Conservation (phyloP, 257 asterid genomes). For the Gentiana straminea region DNA sequence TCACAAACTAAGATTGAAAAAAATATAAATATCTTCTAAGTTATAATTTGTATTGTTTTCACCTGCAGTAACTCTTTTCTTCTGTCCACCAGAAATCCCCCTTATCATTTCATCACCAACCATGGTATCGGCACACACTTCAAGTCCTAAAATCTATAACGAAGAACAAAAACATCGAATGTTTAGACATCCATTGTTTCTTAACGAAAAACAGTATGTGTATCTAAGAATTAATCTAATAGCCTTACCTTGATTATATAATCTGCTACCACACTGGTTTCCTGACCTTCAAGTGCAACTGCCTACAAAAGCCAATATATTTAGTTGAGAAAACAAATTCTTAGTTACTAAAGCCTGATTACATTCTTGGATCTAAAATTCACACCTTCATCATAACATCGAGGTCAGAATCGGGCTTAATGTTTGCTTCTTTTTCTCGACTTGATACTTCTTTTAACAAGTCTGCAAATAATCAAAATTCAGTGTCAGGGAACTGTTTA, state of each 20-base stretch:
- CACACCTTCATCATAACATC: conserved; percentile 86
- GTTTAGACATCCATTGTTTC: not conserved
- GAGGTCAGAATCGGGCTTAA: conserved; percentile 75
- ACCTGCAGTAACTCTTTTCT: conserved; percentile 89
- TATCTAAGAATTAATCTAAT: not conserved
- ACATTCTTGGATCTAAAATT: not conserved
- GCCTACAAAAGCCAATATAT: conserved; percentile 24
- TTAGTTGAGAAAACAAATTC: not conserved
- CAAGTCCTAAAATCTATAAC: conserved; percentile 21
- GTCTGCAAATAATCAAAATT: conserved; percentile 29
- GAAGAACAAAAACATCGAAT: not conserved
- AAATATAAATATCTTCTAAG: not conserved
- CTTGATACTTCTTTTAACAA: conserved; percentile 71
- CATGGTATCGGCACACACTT: conserved; percentile 72
- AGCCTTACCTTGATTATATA: conserved; percentile 2
- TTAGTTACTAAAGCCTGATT: not conserved
- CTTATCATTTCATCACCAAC: conserved; percentile 93
- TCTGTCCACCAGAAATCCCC: conserved; percentile 97
- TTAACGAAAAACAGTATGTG: not conserved
- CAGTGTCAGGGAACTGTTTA: not conserved
- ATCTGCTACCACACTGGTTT: conserved; percentile 65
- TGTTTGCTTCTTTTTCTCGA: conserved; percentile 78
- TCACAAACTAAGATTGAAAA: too few relatives aligned
- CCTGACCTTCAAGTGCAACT: conserved; percentile 70
- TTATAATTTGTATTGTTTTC: not conserved